Conservation (phyloP, 352 stramenopile genomes). For the Pythium coloratum region DNA sequence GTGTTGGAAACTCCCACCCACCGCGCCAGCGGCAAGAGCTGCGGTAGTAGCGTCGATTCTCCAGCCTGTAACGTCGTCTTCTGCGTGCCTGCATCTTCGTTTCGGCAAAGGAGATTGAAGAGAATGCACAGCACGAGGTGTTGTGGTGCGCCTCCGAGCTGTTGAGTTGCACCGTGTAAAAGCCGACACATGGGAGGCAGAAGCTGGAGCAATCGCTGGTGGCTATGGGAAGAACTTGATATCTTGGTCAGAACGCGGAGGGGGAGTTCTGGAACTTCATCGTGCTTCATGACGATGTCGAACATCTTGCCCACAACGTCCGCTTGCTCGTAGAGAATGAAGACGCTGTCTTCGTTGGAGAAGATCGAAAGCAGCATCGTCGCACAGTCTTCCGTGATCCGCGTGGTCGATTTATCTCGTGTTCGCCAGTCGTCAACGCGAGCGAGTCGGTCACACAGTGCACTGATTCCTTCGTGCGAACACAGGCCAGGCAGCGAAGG, state of each 20-base stretch:
- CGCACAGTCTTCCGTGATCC: slow-evolving; percentile 47
- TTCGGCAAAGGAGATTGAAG: slow-evolving; percentile 62
- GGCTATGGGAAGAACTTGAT: slow-evolving; percentile 34
- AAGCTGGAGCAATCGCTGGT: slow-evolving; percentile 41
- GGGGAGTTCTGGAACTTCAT: slow-evolving; percentile 38
- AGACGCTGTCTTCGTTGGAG: slow-evolving; percentile 40
- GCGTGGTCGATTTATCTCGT: slow-evolving; percentile 13
- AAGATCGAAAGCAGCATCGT: slow-evolving; percentile 52
- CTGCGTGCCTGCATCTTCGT: slow-evolving; percentile 3
- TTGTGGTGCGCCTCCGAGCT: slow-evolving; percentile 18
- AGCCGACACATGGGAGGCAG: slow-evolving; percentile 32
- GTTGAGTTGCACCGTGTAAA: slow-evolving; percentile 4
- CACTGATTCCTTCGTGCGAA: slow-evolving; percentile 40
- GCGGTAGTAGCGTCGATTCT: slow-evolving; percentile 39
- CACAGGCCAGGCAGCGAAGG: slow-evolving; percentile 50
- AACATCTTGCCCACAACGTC: slow-evolving; percentile 53
- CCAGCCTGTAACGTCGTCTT: slow-evolving; percentile 24
- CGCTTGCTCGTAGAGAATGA: slow-evolving; percentile 47
- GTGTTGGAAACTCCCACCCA: slow-evolving; percentile 45
- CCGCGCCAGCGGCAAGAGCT: slow-evolving; percentile 53
- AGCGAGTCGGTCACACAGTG: slow-evolving; percentile 33
- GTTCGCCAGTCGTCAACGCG: slow-evolving; percentile 25
- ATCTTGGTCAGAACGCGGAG: slow-evolving; percentile 52
- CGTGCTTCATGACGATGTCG: slow-evolving; percentile 32
- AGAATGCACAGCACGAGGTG: slow-evolving; percentile 53